Percentiles rank a stretch among this genome's conserved stretches.
Evolutionary conservation across 495 filamentous ascomycete species (phyloP).

Genomic region (Darksidea phi): DNA sequence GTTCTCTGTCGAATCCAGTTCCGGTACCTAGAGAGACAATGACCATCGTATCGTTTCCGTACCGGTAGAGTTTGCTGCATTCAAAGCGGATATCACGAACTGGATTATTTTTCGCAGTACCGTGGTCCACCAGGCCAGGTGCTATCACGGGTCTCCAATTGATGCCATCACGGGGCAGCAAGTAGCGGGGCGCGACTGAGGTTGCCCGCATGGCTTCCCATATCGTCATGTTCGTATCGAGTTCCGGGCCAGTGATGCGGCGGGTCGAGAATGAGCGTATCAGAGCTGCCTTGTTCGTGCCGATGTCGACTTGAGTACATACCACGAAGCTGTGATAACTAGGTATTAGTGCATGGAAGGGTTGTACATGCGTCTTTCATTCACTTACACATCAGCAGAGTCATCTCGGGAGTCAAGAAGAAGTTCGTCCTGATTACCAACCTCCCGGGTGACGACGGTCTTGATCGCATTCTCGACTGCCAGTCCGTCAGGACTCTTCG

Average conservation of each 20-base stretch:
- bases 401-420: slow-evolving; percentile 18
- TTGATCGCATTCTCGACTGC: slow-evolving; percentile 88
- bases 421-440: not conserved
- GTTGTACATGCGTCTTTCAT: not conserved
- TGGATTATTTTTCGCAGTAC: slow-evolving; percentile 86
- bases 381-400: slow-evolving; percentile 30
- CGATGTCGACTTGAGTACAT: slow-evolving; percentile 16
- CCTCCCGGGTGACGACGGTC: slow-evolving; percentile 59
- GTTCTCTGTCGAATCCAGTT: slow-evolving; percentile 39
- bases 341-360: not conserved
- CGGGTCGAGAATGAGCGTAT: slow-evolving; percentile 26
- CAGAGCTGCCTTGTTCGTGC: slow-evolving; percentile 15
- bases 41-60: slow-evolving; percentile 82
- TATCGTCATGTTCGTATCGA: slow-evolving; percentile 83
- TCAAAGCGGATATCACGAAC: slow-evolving; percentile 80
- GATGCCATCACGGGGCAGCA: slow-evolving; percentile 56
- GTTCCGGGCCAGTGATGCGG: slow-evolving; percentile 66
- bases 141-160: slow-evolving; percentile 8
- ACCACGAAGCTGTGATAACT: slow-evolving; percentile 17
- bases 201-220: slow-evolving; percentile 95
- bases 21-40: slow-evolving; percentile 88
- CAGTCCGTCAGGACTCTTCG: slow-evolving; percentile 87
- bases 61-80: slow-evolving; percentile 68
- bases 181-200: slow-evolving; percentile 80
- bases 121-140: slow-evolving; percentile 88